Base-by-base conservation (phyloP, 495 filamentous ascomycete genomes). In the Xylaria longipes region DNA sequence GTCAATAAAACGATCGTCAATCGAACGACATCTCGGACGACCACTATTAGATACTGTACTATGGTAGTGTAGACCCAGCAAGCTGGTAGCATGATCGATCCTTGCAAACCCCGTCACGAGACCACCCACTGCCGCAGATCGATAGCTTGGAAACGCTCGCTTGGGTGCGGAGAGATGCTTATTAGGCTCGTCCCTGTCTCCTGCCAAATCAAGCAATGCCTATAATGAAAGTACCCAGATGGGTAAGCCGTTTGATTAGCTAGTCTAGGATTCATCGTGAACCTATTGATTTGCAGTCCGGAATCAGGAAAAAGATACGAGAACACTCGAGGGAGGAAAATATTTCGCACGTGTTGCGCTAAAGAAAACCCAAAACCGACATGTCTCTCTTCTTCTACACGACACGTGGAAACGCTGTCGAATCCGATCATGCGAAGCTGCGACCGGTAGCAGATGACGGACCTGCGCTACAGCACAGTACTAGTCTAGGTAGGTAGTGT, bases 41-140 rank as follows among this genome's bases (percentile, higher is more conserved):
- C 33, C 31, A 33, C 22, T 22, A 37, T 12, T 20, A 35, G 20
- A 39, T 41, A 39, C 35, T 50, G 1, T 50, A n/a, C n/a, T n/a
- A 20, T n/a, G 17, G 45, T 48, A 48, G 17, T 39, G n/a, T 8
- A 37, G 29, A 67, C 65, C 65, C 65, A 56, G 35, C 33, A 33
- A 67, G 12, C n/a, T 35, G 65, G 48, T 67, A 39, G 29, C 60
- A 63, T 25, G 33, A 61, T 25, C 20, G 27, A 41, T 41, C 35
- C 58, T 35, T 37, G 58, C 58, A 20, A 39, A 39, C n/a, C 35
- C 35, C 37, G 37, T 63, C 60, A 63, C 60, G 29, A 41, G 60
- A 63, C 60, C 11, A 43, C 15, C 37, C 60, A 25, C n/a, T 17
- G 37, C 22, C 25, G 60, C 22, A 27, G 60, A 63, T 63, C 60